A percentile compares a stretch with the other conserved stretches of the same genome.
phyloP scores from a whole-genome alignment of 2,329 filamentous ascomycete genomes.

The Metarhizium guizhouense region DNA sequence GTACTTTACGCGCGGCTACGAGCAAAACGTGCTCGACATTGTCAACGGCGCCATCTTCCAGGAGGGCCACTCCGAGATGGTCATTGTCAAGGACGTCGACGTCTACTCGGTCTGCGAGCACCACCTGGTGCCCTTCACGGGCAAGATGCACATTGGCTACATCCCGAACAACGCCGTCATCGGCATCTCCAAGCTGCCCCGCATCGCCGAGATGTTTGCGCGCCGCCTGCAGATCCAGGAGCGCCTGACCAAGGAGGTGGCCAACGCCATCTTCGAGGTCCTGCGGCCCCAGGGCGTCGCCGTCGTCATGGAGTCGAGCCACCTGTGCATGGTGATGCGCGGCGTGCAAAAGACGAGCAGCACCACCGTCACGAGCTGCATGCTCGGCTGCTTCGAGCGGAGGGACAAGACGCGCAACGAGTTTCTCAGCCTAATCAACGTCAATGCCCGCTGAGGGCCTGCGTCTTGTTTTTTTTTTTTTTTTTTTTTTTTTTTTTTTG shows the following conservation, averaged over 20 bases:
- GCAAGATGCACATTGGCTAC: conserved; percentile 99
- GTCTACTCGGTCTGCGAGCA: conserved; percentile 94
- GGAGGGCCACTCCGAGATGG: conserved; percentile 93
- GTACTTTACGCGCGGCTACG: conserved; percentile 93
- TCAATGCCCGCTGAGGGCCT: conserved; percentile 33
- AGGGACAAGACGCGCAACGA: conserved; percentile 93
- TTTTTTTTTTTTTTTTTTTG: too few relatives aligned
- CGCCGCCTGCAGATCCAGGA: conserved; percentile 93
- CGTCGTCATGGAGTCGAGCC: conserved; percentile 94
- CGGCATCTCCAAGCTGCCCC: conserved; percentile 88
- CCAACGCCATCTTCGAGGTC: conserved; percentile 85
- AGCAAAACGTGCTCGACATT: conserved; percentile 85
- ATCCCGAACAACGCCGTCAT: conserved; percentile 88
- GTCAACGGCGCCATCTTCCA: conserved; percentile 93
- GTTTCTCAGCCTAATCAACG: conserved; percentile 71
- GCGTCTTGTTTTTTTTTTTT: not conserved
- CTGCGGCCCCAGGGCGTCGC: conserved; percentile 90
- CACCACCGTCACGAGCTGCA: conserved; percentile 89
- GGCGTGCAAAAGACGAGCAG: conserved; percentile 89
- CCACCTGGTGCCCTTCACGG: conserved; percentile 91
- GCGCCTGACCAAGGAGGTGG: conserved; percentile 90
- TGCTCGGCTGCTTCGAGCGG: conserved; percentile 90
- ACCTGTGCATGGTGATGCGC: conserved; percentile 98
- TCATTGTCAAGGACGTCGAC: conserved; percentile 97
- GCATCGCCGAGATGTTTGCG: conserved; percentile 95